Base-by-base conservation (phyloP, 2,329 filamentous ascomycete genomes). In the Cercospora zeina region DNA sequence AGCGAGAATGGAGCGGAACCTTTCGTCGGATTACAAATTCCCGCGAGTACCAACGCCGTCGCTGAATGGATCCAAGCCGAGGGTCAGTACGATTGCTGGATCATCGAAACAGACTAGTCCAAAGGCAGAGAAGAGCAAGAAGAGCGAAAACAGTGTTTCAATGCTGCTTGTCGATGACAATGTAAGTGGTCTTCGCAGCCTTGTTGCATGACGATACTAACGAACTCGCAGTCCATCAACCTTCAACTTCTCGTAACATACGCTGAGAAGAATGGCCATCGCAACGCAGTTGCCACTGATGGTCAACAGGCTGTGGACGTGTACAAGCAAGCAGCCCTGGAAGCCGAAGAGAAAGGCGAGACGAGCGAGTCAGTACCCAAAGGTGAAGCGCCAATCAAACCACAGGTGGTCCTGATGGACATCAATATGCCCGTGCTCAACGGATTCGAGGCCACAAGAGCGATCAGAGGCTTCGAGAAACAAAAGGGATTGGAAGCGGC, bases 241-340 rank as follows among this genome's bases (percentile, higher is more conserved):
- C 68, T 75, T 10, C 67, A 70, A 31, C 69, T 75, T 4, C 70
- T 74, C 2, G 62, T 69, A 4, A 71, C 69, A 51, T 73, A 72
- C 61, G 69, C 70, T n/a, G 59, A 67, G 8, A 74, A 72, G 47
- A 69, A 77, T 4, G 74, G 77, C 1, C 77, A 78, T 2, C 75
- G 72, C n/a, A 72, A 73, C 3, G 73, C 77, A n/a, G 77, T 76
- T 13, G 82, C 81, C 1, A 71, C 70, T 21, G 77, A 83, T 64
- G 82, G 82, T 6, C 73, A 78, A 1, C 77, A 82, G 68, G 82
- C 82, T 2, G 77, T 83, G 0, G 72, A 80, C 6, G 71, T 71
- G 31, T 81, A 79, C 61, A 74, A 78, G 39, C 58, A 58, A 53
- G 58, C 59, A 2, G 62, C 54, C 16, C 53, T 60, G 3, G 50